These are phyloP conservation scores for Marchantia paleacea DNA, from an alignment of 225 moss, liverwort and hornwort genomes.

Conservation along the genomic window DNA sequence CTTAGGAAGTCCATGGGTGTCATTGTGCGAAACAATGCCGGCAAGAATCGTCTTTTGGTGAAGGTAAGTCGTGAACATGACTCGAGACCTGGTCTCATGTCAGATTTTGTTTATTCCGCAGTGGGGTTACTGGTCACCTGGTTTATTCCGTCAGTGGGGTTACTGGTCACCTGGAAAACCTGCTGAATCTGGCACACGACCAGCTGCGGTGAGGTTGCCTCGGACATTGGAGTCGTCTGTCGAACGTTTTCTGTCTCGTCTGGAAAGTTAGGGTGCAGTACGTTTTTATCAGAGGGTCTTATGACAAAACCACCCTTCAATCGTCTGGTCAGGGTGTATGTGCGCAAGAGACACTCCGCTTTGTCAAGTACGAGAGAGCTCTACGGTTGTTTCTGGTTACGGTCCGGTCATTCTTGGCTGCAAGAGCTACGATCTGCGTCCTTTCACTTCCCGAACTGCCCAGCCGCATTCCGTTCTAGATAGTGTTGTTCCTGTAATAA, in stretches of 20 bases:
- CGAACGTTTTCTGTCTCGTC: not conserved
- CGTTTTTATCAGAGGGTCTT: too few species aligned
- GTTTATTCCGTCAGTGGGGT: not conserved
- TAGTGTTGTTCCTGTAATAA: too few species aligned
- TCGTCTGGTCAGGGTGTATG: too few species aligned
- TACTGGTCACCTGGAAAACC: not conserved
- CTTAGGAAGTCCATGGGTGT: constrained; percentile 90
- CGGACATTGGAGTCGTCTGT: not conserved
- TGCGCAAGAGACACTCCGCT: too few species aligned
- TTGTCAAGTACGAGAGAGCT: too few species aligned
- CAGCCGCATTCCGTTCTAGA: too few species aligned
- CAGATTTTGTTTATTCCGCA: not conserved
- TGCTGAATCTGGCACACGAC: not conserved
- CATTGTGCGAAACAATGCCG: constrained; percentile 47
- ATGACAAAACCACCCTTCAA: too few species aligned
- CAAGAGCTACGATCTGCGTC: too few species aligned
- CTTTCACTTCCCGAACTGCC: too few species aligned
- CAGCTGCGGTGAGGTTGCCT: not conserved
- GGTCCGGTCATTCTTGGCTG: too few species aligned
- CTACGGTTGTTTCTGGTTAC: too few species aligned
- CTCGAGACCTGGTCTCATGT: not conserved
- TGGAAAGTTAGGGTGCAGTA: not conserved
- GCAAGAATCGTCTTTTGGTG: constrained; percentile 73
- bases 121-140: not conserved
- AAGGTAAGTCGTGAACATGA: constrained; percentile 45